phyloP scores from a whole-genome alignment of 306 rosid species.

The Cucurbita maxima region DNA sequence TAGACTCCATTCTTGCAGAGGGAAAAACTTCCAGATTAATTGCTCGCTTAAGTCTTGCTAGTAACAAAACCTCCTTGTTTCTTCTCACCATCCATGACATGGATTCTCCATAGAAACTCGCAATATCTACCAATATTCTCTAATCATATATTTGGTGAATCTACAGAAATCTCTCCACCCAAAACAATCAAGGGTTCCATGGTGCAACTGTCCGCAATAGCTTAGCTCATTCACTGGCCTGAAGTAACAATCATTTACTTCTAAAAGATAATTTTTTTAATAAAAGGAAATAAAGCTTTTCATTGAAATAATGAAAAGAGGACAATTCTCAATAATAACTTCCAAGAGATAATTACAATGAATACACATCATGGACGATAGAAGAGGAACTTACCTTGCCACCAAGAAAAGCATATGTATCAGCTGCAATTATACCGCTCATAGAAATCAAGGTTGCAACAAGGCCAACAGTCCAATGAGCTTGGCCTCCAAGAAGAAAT shows the following conservation, averaged over 20 bases:
- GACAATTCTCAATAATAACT: not conserved
- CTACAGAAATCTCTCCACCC: not conserved
- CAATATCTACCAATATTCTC: not conserved
- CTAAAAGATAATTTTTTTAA: not conserved
- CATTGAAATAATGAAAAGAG: too few relatives aligned
- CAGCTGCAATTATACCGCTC: conserved; percentile 85
- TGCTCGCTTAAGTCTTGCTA: not conserved
- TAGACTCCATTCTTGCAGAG: not conserved
- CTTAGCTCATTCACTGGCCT: not conserved
- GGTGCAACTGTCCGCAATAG: not conserved
- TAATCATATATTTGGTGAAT: not conserved
- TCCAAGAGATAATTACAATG: not conserved
- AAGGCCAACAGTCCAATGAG: conserved; percentile 95
- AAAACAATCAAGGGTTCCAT: not conserved
- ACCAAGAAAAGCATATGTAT: conserved; percentile 80
- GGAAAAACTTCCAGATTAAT: not conserved
- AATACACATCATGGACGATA: not conserved
- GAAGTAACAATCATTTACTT: not conserved
- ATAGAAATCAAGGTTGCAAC: conserved; percentile 80
- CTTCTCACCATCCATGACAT: not conserved
- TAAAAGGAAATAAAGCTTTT: too few relatives aligned
- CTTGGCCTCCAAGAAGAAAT: conserved; percentile 40
- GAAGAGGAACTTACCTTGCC: conserved; percentile 54
- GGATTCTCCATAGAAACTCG: not conserved
- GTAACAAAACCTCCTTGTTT: not conserved